Base-by-base conservation (phyloP, 805 yeast genomes). In the Lipomyces lipofer region DNA sequence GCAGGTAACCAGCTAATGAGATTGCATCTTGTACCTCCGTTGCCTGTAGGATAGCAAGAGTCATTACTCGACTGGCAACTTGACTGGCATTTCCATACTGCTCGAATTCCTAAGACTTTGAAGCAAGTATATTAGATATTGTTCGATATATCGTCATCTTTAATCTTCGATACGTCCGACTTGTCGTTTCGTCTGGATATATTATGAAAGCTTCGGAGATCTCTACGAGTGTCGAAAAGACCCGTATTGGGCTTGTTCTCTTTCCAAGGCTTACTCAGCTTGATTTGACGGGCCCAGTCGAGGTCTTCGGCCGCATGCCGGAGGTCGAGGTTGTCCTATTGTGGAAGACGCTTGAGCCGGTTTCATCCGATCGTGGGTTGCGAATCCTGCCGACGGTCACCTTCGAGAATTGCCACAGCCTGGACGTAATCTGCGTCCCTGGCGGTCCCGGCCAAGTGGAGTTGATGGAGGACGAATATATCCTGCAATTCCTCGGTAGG, bases 341-440 rank as follows among this genome's bases (percentile, higher is more conserved):
- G n/a, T 30, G 46, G 46, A 45, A 45, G 49, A 24, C 22, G 10
- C 27, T 29, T 1, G 46, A 32, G 25, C 49, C 49, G 17, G 49
- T 45, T 30, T 13, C 40, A 19, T 29, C 49, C 2, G 49, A 28
- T 29, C 27, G 21, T 2, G 49, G 49, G 19, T 10, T 45, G 46
- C 13, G 49, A 12, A 45, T 45, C 17, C 22, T 29, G 10, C 49
- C 49, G n/a, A 45, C 49, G 12, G 13, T 17, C 21, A 29, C 49
- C 10, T 45, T 32, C 25, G 46, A 28, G 13, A 48, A 45, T 7
- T 28, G 46, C 25, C 15, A n/a, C 19, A 28, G 30, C 30, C 17
- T 45, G 22, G 49, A 45, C 46, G 51, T 45, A 13, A 45, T 45
- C n/a, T 45, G 49, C 25, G 49, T 45, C 19, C 49, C 49, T 10